Percentiles rank a stretch among this genome's conserved stretches.
These are phyloP conservation scores for Vitis rupestris DNA, from an alignment of 164 flowering plant species.

Conservation along the genomic window DNA sequence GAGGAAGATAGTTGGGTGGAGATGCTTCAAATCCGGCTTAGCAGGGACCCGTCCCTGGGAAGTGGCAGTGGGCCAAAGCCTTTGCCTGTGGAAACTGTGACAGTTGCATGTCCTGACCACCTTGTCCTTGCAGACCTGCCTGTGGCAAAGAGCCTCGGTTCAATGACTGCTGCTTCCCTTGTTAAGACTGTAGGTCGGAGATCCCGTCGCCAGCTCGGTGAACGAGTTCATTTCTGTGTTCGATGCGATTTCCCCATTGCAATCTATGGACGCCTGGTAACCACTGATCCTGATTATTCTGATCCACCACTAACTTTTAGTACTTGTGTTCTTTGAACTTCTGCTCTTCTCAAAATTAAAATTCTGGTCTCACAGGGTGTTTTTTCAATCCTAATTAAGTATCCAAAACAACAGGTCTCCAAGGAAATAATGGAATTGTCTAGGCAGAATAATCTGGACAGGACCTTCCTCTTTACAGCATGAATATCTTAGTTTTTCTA, in stretches of 20 bases:
- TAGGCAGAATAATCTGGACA: no score
- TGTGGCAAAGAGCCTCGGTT: conserved; percentile 88
- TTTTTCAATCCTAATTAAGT: background rate
- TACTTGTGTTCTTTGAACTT: no score
- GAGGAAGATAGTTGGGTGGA: conserved; percentile 2
- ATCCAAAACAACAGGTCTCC: no score
- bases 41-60: conserved; percentile 48
- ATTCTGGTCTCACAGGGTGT: background rate
- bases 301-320: background rate
- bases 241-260: conserved; percentile 97
- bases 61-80: conserved; percentile 50
- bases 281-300: background rate
- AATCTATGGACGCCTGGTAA: conserved; percentile 93
- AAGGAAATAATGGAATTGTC: no score
- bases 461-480: no score
- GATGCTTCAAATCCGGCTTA: conserved; percentile 93
- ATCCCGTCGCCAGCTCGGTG: conserved; percentile 90
- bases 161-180: conserved; percentile 42
- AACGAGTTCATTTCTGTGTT: conserved; percentile 92
- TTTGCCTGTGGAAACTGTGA: conserved; percentile 59
- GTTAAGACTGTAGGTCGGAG: conserved; percentile 81
- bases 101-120: conserved; percentile 96
- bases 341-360: background rate
- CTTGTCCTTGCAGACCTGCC: conserved; percentile 93
- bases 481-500: no score